These are phyloP conservation scores for Prosopis cineraria DNA, from an alignment of 306 rosid genomes.

Conservation along the genomic window DNA sequence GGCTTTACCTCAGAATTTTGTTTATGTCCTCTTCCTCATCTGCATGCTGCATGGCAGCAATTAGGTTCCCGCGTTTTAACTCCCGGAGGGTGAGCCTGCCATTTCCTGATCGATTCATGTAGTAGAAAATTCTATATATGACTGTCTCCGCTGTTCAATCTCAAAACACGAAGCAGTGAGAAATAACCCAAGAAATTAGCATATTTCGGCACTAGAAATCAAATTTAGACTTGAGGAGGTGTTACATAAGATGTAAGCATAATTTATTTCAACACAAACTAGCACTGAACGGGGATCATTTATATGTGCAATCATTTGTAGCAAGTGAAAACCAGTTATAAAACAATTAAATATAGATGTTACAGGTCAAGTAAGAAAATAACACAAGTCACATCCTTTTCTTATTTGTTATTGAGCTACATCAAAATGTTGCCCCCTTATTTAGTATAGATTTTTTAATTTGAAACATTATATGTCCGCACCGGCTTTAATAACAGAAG, in stretches of 20 bases:
- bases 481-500: background rate
- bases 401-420: background rate
- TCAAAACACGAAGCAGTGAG: conserved; percentile 40
- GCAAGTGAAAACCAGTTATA: background rate
- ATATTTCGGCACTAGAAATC: background rate
- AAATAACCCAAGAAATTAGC: conserved; percentile 25
- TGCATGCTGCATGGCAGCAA: conserved; percentile 65
- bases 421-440: background rate
- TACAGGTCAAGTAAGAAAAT: background rate
- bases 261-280: background rate
- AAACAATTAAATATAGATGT: background rate
- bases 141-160: conserved; percentile 66
- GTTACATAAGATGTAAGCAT: background rate
- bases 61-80: conserved; percentile 61
- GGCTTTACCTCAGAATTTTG: conserved; percentile 60
- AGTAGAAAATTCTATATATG: conserved; percentile 64
- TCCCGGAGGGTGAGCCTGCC: conserved; percentile 63
- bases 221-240: background rate
- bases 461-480: background rate
- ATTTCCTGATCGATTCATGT: conserved; percentile 61
- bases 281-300: background rate
- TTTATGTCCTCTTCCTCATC: conserved; percentile 71
- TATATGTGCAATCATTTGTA: background rate
- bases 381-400: background rate
- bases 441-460: background rate